Evolutionary conservation across 2,329 filamentous ascomycete species (phyloP).

Genomic region (Fonsecaea pugnacius): DNA sequence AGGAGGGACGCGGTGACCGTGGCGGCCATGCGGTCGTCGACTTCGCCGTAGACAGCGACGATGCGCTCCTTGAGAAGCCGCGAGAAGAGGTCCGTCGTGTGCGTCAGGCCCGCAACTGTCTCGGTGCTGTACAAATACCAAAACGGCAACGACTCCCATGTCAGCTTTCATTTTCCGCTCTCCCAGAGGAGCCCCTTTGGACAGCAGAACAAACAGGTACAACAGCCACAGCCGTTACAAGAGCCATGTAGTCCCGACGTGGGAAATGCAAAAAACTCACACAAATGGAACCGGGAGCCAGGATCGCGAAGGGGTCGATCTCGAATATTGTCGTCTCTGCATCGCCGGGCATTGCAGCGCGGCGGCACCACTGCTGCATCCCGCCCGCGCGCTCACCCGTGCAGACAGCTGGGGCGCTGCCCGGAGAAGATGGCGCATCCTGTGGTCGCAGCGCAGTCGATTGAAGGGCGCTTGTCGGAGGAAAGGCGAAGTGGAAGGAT

Average conservation of each 20-base stretch:
- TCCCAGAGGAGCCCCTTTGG: background rate
- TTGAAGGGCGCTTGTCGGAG: constrained; percentile 11
- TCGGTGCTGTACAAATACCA: constrained; percentile 23
- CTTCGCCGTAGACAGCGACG: constrained; percentile 33
- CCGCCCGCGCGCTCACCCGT: constrained; percentile 7
- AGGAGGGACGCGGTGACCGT: constrained; percentile 93
- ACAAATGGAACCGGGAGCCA: constrained; percentile 38
- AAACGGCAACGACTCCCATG: background rate
- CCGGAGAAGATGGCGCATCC: constrained; percentile 28
- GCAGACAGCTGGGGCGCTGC: constrained; percentile 21
- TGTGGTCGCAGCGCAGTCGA: constrained; percentile 15
- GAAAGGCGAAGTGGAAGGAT: constrained; percentile 1
- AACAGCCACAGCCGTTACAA: no score
- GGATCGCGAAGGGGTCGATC: constrained; percentile 10
- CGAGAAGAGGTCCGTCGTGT: constrained; percentile 77
- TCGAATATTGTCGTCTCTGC: constrained; percentile 19
- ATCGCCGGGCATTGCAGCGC: background rate
- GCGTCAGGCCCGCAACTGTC: constrained; percentile 35
- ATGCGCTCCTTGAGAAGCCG: constrained; percentile 70
- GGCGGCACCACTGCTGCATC: background rate
- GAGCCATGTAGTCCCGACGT: no score
- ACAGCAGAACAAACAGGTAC: no score
- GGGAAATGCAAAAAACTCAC: background rate
- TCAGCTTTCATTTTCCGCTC: background rate
- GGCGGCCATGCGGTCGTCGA: constrained; percentile 84